These are phyloP conservation scores for Gossypium gossypioides DNA, from an alignment of 441 rosid species.

Conservation along the genomic window DNA sequence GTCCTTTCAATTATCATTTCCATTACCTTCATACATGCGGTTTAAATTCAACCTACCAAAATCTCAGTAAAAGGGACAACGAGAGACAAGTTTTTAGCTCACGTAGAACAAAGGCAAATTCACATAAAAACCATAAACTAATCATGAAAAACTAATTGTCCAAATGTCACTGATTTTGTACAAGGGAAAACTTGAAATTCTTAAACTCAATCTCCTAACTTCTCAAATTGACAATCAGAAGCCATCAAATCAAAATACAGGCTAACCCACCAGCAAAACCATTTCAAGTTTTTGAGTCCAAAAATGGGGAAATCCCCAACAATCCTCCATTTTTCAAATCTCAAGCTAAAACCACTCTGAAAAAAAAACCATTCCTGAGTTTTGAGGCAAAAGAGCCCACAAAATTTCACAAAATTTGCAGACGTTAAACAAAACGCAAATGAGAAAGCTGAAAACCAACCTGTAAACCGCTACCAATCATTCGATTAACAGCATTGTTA, in stretches of 20 bases:
- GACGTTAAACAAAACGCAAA: not conserved
- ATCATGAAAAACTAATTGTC: not conserved
- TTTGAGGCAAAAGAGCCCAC: not conserved
- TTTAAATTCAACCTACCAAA: not conserved
- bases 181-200: not conserved
- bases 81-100: not conserved
- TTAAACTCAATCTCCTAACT: not conserved
- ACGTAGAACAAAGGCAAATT: not conserved
- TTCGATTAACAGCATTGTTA: slow-evolving; percentile 94
- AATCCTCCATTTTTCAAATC: not conserved
- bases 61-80: not conserved
- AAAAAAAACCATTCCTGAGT: not conserved
- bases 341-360: not conserved
- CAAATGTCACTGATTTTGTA: not conserved
- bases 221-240: not conserved
- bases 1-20: not conserved
- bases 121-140: not conserved
- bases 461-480: slow-evolving; percentile 91
- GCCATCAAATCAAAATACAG: not conserved
- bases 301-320: not conserved
- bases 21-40: not conserved
- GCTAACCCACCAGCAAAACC: not conserved
- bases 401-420: not conserved
- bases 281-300: not conserved
- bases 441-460: slow-evolving; percentile 22